Evolutionary conservation across 164 flowering plant species (phyloP).

Genomic region (Piper longum): DNA sequence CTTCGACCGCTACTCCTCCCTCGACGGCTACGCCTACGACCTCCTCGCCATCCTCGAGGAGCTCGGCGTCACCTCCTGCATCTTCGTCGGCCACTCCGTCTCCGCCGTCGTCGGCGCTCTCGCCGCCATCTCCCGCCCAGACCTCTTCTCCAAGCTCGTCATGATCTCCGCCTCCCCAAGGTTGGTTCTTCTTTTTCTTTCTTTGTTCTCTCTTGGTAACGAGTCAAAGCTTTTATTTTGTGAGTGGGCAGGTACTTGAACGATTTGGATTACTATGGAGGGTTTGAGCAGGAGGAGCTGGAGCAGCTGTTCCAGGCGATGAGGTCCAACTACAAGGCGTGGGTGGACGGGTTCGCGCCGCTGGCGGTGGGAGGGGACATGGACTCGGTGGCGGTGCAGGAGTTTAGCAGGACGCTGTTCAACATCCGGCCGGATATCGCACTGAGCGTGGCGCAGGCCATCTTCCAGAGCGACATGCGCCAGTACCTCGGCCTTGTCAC

Average conservation of each 20-base stretch:
- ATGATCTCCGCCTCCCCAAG: conserved; percentile 70
- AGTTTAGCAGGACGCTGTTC: conserved; percentile 42
- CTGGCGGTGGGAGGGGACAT: conserved; percentile 38
- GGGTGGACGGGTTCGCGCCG: conserved; percentile 43
- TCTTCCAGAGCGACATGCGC: conserved; percentile 29
- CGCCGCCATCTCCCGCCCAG: conserved; percentile 80
- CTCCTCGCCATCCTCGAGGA: conserved; percentile 49
- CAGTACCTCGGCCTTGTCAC: conserved; percentile 17
- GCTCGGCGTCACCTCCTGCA: conserved; percentile 42
- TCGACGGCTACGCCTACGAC: conserved; percentile 47
- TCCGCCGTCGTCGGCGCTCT: conserved; percentile 57
- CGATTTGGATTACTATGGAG: conserved; percentile 36
- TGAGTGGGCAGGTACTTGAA: conserved; percentile 26
- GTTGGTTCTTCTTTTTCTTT: conserved; percentile 14
- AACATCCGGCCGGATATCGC: conserved; percentile 46
- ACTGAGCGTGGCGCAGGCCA: conserved; percentile 23
- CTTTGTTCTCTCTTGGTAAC: neutral
- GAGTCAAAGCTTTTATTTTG: neutral
- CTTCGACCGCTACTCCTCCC: conserved; percentile 40
- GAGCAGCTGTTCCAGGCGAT: conserved; percentile 33
- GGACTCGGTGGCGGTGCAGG: conserved; percentile 37
- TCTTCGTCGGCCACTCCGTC: conserved; percentile 83
- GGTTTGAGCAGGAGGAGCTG: conserved; percentile 39
- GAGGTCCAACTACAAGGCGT: conserved; percentile 32
- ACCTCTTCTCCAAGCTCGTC: conserved; percentile 73